phyloP scores from a whole-genome alignment of 306 rosid genomes.

The Gastrolobium bilobum region DNA sequence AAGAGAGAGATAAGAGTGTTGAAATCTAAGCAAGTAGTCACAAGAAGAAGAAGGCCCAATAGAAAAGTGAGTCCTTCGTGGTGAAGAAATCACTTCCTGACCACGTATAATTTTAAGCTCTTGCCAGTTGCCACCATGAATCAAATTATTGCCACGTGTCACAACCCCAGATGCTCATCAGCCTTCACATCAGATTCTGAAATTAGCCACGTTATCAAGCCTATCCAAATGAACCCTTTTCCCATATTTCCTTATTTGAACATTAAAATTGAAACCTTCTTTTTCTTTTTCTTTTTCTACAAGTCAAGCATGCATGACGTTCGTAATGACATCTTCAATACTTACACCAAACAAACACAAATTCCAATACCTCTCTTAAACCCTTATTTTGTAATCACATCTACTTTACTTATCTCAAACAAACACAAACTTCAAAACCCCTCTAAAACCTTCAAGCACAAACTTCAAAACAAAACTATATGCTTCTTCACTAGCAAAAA shows the following conservation, averaged over 20 bases:
- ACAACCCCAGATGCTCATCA: constrained; percentile 14
- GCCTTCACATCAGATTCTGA: background rate
- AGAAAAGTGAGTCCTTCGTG: constrained; percentile 39
- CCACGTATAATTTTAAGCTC: background rate
- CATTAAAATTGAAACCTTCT: constrained; percentile 26
- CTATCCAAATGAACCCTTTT: constrained; percentile 10
- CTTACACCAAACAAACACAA: background rate
- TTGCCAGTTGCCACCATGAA: constrained; percentile 43
- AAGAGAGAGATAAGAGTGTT: background rate
- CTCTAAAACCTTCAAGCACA: constrained; percentile 42
- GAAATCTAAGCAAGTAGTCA: background rate
- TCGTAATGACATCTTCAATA: constrained; percentile 5
- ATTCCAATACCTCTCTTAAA: constrained; percentile 48
- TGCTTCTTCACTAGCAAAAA: constrained; percentile 14
- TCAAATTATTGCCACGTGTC: constrained; percentile 46
- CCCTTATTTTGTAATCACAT: background rate
- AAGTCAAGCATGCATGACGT: constrained; percentile 54
- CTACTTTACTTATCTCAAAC: background rate
- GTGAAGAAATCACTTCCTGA: constrained; percentile 43
- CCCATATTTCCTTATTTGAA: background rate
- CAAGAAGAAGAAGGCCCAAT: constrained; percentile 22
- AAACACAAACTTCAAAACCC: constrained; percentile 41
- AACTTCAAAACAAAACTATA: background rate
- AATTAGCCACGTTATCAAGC: constrained; percentile 46
- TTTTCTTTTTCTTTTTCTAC: constrained; percentile 39